These are phyloP conservation scores for Phialophora verrucosa DNA, from an alignment of 2,329 filamentous ascomycete genomes.

Conservation along the genomic window DNA sequence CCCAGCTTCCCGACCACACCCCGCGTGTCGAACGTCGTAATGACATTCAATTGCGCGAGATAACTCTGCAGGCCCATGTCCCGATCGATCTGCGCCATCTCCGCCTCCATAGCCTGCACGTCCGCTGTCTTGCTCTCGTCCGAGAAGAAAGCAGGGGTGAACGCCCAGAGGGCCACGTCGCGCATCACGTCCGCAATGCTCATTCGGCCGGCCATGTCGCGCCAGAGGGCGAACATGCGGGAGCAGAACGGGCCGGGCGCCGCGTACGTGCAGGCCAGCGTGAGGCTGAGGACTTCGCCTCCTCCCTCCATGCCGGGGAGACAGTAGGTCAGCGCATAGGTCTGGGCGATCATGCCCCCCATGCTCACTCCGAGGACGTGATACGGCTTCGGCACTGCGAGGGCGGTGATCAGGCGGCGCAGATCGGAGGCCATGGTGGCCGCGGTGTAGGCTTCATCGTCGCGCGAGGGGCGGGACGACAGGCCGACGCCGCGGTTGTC, in stretches of 20 bases:
- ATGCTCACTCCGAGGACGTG: conserved; percentile 28
- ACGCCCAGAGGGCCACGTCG: conserved; percentile 26
- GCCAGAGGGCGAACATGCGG: conserved; percentile 30
- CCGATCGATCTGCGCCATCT: conserved; percentile 14
- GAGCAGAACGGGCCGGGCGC: conserved; percentile 25
- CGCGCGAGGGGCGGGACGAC: conserved; percentile 19
- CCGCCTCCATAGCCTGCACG: conserved; percentile 14
- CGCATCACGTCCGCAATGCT: conserved; percentile 25
- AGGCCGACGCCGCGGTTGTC: conserved; percentile 29
- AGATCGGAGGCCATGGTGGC: conserved; percentile 26
- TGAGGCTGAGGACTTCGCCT: conserved; percentile 22
- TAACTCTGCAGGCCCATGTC: conserved; percentile 24
- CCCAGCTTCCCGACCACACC: conserved; percentile 7
- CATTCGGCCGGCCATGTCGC: conserved; percentile 24
- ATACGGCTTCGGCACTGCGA: conserved; percentile 14
- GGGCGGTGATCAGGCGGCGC: conserved; percentile 10
- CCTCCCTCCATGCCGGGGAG: not conserved
- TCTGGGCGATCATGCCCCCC: conserved; percentile 33
- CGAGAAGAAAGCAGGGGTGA: conserved; percentile 25
- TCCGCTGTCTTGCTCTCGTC: not conserved
- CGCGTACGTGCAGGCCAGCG: conserved; percentile 28
- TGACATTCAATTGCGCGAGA: conserved; percentile 31
- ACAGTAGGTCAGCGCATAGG: conserved; percentile 20
- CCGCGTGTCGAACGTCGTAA: conserved; percentile 23
- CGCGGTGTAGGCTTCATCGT: conserved; percentile 19